phyloP scores from a whole-genome alignment of 768 basidiomycete genomes.

The Mrakia gelida region DNA sequence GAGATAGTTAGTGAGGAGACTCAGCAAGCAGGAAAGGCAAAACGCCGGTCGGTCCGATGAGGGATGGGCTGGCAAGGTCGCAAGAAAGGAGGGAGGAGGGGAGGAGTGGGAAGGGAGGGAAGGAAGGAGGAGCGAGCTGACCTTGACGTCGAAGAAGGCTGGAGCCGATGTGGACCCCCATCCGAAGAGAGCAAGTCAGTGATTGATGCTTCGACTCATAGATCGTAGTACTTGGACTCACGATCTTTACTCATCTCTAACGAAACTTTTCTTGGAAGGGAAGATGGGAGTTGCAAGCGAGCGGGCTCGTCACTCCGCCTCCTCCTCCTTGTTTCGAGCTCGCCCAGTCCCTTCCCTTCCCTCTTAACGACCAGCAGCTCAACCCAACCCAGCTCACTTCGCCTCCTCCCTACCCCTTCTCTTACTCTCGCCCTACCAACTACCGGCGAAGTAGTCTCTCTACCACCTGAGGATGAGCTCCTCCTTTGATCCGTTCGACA shows the following conservation, averaged over 20 bases:
- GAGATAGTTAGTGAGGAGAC: background rate
- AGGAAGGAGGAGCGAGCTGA: background rate
- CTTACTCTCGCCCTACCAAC: background rate
- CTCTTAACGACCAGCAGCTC: background rate
- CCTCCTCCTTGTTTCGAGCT: background rate
- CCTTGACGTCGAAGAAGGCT: constrained; percentile 32
- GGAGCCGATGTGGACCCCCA: background rate
- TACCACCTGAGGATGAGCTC: constrained; percentile 3
- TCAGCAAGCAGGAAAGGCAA: too few species aligned
- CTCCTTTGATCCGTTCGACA: constrained; percentile 45
- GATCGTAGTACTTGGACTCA: background rate
- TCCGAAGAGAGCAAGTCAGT: background rate
- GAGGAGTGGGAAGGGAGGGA: background rate
- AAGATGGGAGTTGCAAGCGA: background rate
- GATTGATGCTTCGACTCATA: too few species aligned
- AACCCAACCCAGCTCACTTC: too few species aligned
- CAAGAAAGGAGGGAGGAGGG: background rate
- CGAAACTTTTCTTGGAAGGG: background rate
- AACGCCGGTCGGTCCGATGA: too few species aligned
- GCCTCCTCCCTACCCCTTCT: too few species aligned
- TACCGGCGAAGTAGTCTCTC: too few species aligned
- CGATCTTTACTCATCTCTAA: constrained; percentile 28
- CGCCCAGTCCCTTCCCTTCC: background rate
- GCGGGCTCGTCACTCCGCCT: background rate
- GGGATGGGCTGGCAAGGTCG: background rate